A percentile compares a stretch with the other conserved stretches of the same genome.
These are phyloP conservation scores for Penicillium cinerascens DNA, from an alignment of 495 filamentous ascomycete species.

Conservation along the genomic window DNA sequence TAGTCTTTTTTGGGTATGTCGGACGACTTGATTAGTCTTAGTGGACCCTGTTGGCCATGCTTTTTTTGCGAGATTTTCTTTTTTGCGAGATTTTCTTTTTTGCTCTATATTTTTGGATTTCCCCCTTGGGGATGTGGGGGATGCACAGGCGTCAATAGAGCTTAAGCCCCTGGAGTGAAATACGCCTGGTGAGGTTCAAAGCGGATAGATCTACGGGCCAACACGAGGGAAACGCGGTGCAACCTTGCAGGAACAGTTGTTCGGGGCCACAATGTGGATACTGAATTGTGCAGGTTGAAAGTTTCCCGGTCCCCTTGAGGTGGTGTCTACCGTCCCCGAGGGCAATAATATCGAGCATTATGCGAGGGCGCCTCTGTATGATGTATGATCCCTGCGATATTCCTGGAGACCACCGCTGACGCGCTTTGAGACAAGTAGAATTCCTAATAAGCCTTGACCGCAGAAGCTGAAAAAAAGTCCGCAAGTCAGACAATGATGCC, in stretches of 20 bases:
- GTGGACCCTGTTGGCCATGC: not conserved
- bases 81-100: not conserved
- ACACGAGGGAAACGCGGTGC: slow-evolving; percentile 19
- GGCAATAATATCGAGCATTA: slow-evolving; percentile 12
- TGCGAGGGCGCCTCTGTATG: slow-evolving; percentile 21
- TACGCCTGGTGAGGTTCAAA: not conserved
- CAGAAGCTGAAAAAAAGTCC: slow-evolving; percentile 6
- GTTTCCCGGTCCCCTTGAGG: not conserved
- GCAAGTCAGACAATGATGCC: slow-evolving; percentile 13
- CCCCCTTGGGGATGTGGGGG: slow-evolving; percentile 29
- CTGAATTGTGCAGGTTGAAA: not conserved
- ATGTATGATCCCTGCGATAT: slow-evolving; percentile 8
- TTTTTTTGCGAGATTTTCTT: not conserved
- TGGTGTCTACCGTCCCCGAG: slow-evolving; percentile 1
- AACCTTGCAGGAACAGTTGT: slow-evolving; percentile 17
- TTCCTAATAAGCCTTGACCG: slow-evolving; percentile 13
- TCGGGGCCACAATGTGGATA: slow-evolving; percentile 3
- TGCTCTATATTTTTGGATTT: slow-evolving; percentile 7
- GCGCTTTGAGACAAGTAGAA: slow-evolving; percentile 8
- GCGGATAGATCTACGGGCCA: slow-evolving; percentile 7
- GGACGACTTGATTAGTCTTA: not conserved
- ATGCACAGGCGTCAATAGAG: slow-evolving; percentile 19
- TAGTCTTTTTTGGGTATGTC: not conserved
- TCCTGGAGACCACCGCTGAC: not conserved
- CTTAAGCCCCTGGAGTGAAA: slow-evolving; percentile 18